Conservation (phyloP, 192 early-diverging fungal species). For the Coemansia aciculifera region DNA sequence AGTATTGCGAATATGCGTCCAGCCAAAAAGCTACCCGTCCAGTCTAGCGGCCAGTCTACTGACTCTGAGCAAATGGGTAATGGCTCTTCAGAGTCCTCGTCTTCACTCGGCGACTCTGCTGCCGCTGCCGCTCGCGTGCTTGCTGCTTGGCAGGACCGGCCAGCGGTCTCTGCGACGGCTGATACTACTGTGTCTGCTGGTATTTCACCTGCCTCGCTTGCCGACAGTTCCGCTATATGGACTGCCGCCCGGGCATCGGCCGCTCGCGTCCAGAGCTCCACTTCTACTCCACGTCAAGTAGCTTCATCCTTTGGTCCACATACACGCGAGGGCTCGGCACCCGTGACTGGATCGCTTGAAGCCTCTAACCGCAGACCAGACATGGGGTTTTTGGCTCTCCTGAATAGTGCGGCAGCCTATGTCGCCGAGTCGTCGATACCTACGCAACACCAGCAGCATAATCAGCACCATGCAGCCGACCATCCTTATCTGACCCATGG, state of each 20-base stretch:
- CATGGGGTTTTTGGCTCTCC: slow-evolving; percentile 47
- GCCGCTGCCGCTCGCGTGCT: slow-evolving; percentile 53
- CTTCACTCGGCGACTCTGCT: slow-evolving; percentile 51
- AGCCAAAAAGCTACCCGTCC: slow-evolving; percentile 17
- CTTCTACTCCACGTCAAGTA: slow-evolving; percentile 28
- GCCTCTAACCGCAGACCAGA: slow-evolving; percentile 19
- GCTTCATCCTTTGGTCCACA: slow-evolving; percentile 17
- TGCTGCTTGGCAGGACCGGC: slow-evolving; percentile 52
- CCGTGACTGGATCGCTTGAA: slow-evolving; percentile 21
- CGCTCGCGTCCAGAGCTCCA: slow-evolving; percentile 27
- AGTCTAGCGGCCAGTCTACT: slow-evolving; percentile 37
- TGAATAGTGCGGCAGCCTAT: slow-evolving; percentile 49
- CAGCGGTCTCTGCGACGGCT: background rate
- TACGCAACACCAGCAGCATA: slow-evolving; percentile 17
- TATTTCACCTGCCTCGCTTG: slow-evolving; percentile 6
- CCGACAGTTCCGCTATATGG: slow-evolving; percentile 17
- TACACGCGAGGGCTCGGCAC: slow-evolving; percentile 37
- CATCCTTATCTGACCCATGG: slow-evolving; percentile 20
- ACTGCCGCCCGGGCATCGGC: slow-evolving; percentile 5
- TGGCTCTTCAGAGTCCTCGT: slow-evolving; percentile 34
- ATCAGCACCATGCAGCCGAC: slow-evolving; percentile 9
- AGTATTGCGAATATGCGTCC: slow-evolving; percentile 26
- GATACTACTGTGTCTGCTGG: slow-evolving; percentile 7
- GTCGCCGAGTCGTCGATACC: slow-evolving; percentile 40
- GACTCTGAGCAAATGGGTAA: slow-evolving; percentile 43